Base-by-base conservation (phyloP, 345 rosid genomes). In the Salix caprea region DNA sequence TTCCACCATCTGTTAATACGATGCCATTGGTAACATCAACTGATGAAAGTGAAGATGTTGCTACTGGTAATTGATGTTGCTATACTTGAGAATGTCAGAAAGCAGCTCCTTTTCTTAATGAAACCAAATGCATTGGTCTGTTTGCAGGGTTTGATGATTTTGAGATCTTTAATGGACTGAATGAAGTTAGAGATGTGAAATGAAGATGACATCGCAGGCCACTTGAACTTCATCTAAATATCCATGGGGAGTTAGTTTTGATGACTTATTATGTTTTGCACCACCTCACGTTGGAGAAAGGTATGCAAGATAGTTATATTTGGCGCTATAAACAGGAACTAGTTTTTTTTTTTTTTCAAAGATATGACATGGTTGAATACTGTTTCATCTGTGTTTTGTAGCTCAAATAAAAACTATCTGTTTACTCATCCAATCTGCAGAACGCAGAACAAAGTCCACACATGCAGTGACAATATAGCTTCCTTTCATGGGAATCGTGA, bases 111-210 rank as follows among this genome's bases (percentile, higher is more conserved):
- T 66, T 58, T 24, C 74, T 40, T 9, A 24, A 19, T 69, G 62
- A 28, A 34, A 14, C 28, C 72, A 73, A 52, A 34, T 76, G 8
- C 44, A 34, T 58, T 74, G 77, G 73, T 69, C 32, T 73, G 70
- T 74, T 9, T 84, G 87, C 90, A 96, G 98, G 94, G 24, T 96
- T 96, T 34, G 86, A 87, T 80, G 99, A 93, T 77, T 75, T 62
- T 67, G 96, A 96, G 87, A 90, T 96, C 80, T 91, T 92, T 81
- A 80, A 77, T 54, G 76, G 78, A 32, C 39, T 74, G 81, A 77
- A 74, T 37, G 74, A 70, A 71, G 71, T 46, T 40, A 48, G 65
- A 65, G 52, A 46, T 30, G 79, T 12, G 26, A 50, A 46, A 26
- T 19, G 66, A 39, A 40, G 46, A 70, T 76, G 21, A 69, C 13